These are phyloP conservation scores for Hypericum perforatum DNA, from an alignment of 345 rosid genomes.

Conservation along the genomic window DNA sequence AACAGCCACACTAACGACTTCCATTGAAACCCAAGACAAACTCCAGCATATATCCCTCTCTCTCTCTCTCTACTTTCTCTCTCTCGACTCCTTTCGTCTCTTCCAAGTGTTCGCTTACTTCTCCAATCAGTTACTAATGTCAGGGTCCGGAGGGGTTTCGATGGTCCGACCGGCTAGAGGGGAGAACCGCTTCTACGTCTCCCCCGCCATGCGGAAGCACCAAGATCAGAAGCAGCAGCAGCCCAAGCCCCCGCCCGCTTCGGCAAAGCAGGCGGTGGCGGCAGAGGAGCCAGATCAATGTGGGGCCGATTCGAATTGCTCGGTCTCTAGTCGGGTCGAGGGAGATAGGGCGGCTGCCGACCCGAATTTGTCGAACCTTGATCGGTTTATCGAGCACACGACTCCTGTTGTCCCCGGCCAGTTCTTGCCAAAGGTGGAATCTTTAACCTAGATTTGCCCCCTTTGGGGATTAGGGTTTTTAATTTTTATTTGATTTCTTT, in stretches of 20 bases:
- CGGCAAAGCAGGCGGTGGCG: conserved; percentile 18
- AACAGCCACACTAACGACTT: too few relatives aligned
- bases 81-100: too few relatives aligned
- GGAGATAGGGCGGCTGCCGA: conserved; percentile 8
- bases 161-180: conserved; percentile 20
- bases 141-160: conserved; percentile 28
- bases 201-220: conserved; percentile 32
- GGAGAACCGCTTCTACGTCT: conserved; percentile 35
- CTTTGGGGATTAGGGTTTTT: not conserved
- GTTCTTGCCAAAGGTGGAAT: conserved; percentile 46
- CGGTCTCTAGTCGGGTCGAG: conserved; percentile 24
- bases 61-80: too few relatives aligned
- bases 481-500: not conserved
- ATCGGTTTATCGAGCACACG: conserved; percentile 80
- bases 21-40: too few relatives aligned
- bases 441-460: too few relatives aligned
- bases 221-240: conserved; percentile 15
- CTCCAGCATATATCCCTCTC: too few relatives aligned
- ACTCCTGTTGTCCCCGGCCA: conserved; percentile 64
- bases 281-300: conserved; percentile 32
- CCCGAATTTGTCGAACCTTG: conserved; percentile 49
- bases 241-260: conserved; percentile 27
- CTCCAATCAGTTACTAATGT: conserved; percentile 16
- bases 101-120: too few relatives aligned
- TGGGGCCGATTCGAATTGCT: conserved; percentile 28